Evolutionary conservation across 345 rosid species (phyloP), one percentile per base, ranked within the genome.

Genomic region (Anastatica hierochuntica): DNA sequence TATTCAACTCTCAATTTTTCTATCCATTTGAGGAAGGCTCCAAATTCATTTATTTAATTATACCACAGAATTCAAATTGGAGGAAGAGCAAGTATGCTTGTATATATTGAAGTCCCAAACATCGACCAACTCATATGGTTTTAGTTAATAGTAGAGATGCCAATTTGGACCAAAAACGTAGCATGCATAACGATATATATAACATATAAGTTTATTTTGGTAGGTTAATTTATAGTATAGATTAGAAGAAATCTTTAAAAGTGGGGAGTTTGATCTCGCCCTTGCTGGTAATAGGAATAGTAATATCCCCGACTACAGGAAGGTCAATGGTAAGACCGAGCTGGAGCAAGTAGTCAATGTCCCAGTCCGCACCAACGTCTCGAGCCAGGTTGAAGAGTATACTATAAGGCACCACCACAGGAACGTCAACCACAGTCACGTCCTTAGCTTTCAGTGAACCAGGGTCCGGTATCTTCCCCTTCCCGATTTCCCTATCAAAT

Each of bases 181-280:
- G n/a, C n/a, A n/a, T n/a, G n/a, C n/a, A n/a, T n/a, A n/a, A n/a
- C n/a, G n/a, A n/a, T n/a, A n/a, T n/a, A n/a, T n/a, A n/a, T n/a
- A n/a, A n/a, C n/a, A n/a, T n/a, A n/a, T n/a, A n/a, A n/a, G n/a
- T n/a, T n/a, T n/a, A n/a, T n/a, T n/a, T n/a, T n/a, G n/a, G n/a
- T n/a, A n/a, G n/a, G n/a, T n/a, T n/a, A n/a, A n/a, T n/a, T n/a
- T n/a, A n/a, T n/a, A n/a, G n/a, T n/a, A n/a, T n/a, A n/a, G n/a
- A n/a, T 64, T 26, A 64, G 44, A 64, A 35, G 63, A 56, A 23
- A 58, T 64, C 69, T 40, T 53, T 53, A 40, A 90, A 72, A 3
- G 82, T 65, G 10, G 96, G 98, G 7, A 90, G 96, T 77, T 90
- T 90, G 78, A 84, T 59, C 65, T 87, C 84, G 27, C 98, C 98